Evolutionary conservation across 1,139 yeast genomes (phyloP), one percentile per base, ranked within the genome.

Genomic region (Geotrichum bryndzae): DNA sequence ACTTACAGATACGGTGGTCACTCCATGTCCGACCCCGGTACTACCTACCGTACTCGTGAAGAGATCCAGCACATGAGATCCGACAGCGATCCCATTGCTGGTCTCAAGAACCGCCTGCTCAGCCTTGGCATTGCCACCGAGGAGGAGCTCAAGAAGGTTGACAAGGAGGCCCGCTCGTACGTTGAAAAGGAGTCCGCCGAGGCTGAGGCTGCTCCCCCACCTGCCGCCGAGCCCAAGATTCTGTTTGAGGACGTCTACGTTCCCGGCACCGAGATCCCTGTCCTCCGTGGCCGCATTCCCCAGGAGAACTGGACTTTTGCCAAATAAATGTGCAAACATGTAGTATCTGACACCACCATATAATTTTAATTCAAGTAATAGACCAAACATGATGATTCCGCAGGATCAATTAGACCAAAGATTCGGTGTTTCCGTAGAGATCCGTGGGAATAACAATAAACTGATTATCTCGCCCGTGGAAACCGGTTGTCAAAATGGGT

Each of bases 11-110:
- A 94, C 78, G 98, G 99, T 82, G 99, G 99, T 76, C 99, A 94
- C 85, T 94, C 99, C 71, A 94, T 94, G 98, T 92, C 97, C 69
- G 98, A 94, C 79, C 98, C 98, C 73, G 98, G 98, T 84, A 94
- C 98, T 77, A 92, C 98, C 68, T 94, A 94, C 86, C 87, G 98
- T 85, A 94, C 99, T 75, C 91, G 99, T 82, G 99, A 94, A 81
- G 99, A 94, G 82, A 96, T 94, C 70, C 98, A 92, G 81, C 95
- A 94, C 83, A 92, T 94, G 97, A 88, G 99, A 83, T 90, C 97
- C 57, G 88, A 92, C 82, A 91, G 88, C 77, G 99, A 94, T 78
- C 97, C 98, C 72, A 91, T 94, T 78, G 94, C 97, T 64, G 98
- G 98, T 69, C 85, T 94, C 76, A 92, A 92, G 84, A 86, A 86